Base-by-base conservation (phyloP, 2,329 filamentous ascomycete species). In the Xylaria sp. region DNA sequence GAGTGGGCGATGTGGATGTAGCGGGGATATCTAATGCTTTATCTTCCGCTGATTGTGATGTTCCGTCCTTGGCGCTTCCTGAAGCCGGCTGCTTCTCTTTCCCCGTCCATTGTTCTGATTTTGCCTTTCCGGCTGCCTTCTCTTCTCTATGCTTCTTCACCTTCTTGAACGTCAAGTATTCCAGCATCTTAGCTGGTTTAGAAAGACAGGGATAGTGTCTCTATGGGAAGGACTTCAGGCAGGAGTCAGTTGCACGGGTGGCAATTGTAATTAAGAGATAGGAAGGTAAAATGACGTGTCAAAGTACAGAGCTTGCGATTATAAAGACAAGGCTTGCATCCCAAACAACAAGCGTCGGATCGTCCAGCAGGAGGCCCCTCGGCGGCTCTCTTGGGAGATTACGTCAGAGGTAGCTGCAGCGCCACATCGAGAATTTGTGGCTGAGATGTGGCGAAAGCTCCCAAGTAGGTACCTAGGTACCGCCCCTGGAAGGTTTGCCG, bases 101-200 rank as follows among this genome's bases (percentile, higher is more conserved):
- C 37, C 77, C 76, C 15, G 73, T 70, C 34, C 71, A 71, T 18
- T 75, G 70, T 28, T 76, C 72, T 39, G 61, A 65, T 60, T 76
- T 70, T 65, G 78, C 76, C 50, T 78, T 70, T 39, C 39, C 61
- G 2, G 52, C 76, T 5, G 76, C 80, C 74, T 88, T 86, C 68
- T 88, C 83, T 1, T 82, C 84, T 74, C 83, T 84, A 77, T 86
- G 81, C 79, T 90, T 89, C 81, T 90, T 90, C 76, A 85, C 81
- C 78, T 90, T 91, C 78, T 87, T 90, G 81, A 86, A 87, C 44
- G 84, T 81, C 73, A 91, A 86, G 78, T 88, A 90, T 78, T 91
- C 88, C 70, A 91, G 76, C 89, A 91, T 91, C 58, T 72, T 70
- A 39, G 18, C 18, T 28, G 32, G 9, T 32, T 12, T 9, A 28